Conservation (phyloP, 331 rosid genomes). For the Quercus tomentella region DNA sequence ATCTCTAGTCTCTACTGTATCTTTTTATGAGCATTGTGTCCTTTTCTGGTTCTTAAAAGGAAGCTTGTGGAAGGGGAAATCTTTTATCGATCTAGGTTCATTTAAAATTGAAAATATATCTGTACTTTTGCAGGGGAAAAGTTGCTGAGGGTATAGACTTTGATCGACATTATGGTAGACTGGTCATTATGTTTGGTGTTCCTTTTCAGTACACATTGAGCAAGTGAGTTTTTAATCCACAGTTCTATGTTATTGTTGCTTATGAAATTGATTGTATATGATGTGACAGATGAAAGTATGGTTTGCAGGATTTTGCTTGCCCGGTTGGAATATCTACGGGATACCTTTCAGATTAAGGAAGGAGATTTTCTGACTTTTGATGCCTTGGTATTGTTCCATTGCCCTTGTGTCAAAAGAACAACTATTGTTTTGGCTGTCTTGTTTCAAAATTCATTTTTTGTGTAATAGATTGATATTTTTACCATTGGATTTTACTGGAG, state of each 20-base stretch:
- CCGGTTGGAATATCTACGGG: slow-evolving; percentile 80
- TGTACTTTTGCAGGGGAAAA: slow-evolving; percentile 67
- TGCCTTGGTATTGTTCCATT: slow-evolving; percentile 62
- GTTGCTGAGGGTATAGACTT: slow-evolving; percentile 98
- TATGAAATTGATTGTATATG: slow-evolving; percentile 6
- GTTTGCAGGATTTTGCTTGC: slow-evolving; percentile 89
- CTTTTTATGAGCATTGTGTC: not conserved
- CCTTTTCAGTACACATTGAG: slow-evolving; percentile 95
- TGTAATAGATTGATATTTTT: not conserved
- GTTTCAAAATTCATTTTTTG: slow-evolving; percentile 2
- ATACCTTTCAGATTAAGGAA: slow-evolving; percentile 94
- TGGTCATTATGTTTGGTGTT: slow-evolving; percentile 94
- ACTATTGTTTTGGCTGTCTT: not conserved
- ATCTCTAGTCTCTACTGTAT: not conserved
- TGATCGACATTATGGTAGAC: slow-evolving; percentile 94
- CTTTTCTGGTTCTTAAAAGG: not conserved
- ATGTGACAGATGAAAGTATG: slow-evolving; percentile 15
- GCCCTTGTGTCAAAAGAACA: not conserved
- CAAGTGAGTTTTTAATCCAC: slow-evolving; percentile 60
- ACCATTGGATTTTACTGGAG: slow-evolving; percentile 6
- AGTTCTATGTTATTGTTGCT: not conserved
- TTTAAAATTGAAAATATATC: slow-evolving; percentile 3
- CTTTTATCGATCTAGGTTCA: not conserved
- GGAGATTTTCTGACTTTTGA: slow-evolving; percentile 95
- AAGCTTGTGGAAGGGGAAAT: not conserved